These are phyloP conservation scores for Chlorella sp. DNA, from an alignment of 139 green algal species.

Conservation along the genomic window DNA sequence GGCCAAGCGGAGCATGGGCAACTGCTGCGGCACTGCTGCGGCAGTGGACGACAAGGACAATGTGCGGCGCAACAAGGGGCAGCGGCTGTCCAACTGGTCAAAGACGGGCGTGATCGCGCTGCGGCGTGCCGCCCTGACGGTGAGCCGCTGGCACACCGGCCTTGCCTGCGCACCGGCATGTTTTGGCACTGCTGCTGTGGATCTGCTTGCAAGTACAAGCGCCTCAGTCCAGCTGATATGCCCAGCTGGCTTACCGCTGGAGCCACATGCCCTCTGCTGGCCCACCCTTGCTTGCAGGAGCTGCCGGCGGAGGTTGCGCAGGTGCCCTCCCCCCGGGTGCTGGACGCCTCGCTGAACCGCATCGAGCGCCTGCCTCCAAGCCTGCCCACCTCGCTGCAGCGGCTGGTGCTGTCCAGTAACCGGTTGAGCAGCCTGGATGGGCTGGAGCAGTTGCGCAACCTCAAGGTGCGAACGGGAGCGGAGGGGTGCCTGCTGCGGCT, in stretches of 20 bases:
- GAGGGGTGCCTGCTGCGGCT: too few relatives aligned
- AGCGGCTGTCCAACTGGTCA: conserved; percentile 37
- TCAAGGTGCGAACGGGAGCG: conserved; percentile 31
- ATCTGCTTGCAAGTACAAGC: too few relatives aligned
- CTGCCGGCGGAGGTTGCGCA: conserved; percentile 43
- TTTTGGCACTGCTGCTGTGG: background rate
- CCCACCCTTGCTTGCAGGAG: conserved; percentile 37
- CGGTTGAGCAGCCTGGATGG: background rate
- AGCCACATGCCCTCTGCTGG: too few relatives aligned
- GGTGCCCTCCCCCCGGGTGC: conserved; percentile 34
- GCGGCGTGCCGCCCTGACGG: conserved; percentile 29
- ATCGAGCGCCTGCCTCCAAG: conserved; percentile 38
- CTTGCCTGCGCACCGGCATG: too few relatives aligned
- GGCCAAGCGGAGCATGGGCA: background rate
- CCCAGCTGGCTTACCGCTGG: too few relatives aligned
- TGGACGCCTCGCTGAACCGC: conserved; percentile 60
- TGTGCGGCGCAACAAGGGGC: background rate
- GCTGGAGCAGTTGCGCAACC: conserved; percentile 9
- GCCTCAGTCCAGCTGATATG: too few relatives aligned
- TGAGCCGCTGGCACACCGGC: background rate
- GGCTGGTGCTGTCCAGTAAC: conserved; percentile 49
- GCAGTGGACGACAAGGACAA: background rate
- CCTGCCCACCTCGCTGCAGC: conserved; percentile 39
- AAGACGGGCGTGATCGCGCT: conserved; percentile 47
- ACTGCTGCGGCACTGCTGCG: conserved; percentile 18